Evolutionary conservation across 1,139 yeast genomes (phyloP), one percentile per base, ranked within the genome.

Genomic region (Kodamaea fungicola): DNA sequence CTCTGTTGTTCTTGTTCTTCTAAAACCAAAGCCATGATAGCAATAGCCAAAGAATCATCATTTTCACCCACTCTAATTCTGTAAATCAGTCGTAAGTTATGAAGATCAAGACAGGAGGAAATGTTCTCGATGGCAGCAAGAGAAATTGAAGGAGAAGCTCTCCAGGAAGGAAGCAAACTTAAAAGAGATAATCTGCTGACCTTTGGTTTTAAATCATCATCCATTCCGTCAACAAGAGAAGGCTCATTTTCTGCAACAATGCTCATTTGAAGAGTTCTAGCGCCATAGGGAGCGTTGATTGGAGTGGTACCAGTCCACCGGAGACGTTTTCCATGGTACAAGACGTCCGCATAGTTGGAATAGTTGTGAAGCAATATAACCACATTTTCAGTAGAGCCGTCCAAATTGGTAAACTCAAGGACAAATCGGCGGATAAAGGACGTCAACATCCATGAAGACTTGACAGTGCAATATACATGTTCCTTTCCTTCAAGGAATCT

Each of bases 281-380:
- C 27, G n/a, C 37, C 34, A 7, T 30, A 13, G 6, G 23, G 22
- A 8, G 26, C 21, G 19, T 12, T 32, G 9, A 36, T 31, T 5
- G 48, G 38, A 6, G 43, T 24, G 8, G 42, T 39, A 12, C 47
- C 47, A 21, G 36, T 29, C 44, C 48, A 45, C 16, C 50, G 28
- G 10, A 45, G 19, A 26, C 37, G 32, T 8, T 39, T 42, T 5
- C 41, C 40, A 22, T 44, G 44, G 44, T 42, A 46, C n/a, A 39
- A 19, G 5, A 44, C 36, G 32, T 46, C 50, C 4, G 50, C 41
- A 31, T 35, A 46, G 6, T 39, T 31, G 4, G 39, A 37, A 22
- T 41, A 32, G 37, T 44, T 42, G 36, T 42, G 42, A 7, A 35
- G 34, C 23, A 46, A 40, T 30, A 46, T 30, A n/a, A 42, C 41